phyloP scores from a whole-genome alignment of 192 early-diverging fungal genomes.

The Anaeromyces robustus region DNA sequence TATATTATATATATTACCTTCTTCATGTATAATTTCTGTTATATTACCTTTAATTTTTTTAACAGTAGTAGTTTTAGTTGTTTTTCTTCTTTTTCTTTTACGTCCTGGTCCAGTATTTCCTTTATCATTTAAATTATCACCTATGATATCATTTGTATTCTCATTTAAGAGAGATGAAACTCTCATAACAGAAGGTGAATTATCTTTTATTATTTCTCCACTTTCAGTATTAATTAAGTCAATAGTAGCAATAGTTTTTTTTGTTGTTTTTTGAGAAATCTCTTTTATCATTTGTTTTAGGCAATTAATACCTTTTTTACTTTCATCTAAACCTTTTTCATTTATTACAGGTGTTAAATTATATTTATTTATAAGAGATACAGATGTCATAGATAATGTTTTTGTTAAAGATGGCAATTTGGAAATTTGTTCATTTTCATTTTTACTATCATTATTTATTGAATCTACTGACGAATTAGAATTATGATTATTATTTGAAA shows the following conservation, averaged over 20 bases:
- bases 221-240: not conserved
- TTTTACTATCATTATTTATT: not conserved
- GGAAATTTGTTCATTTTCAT: not conserved
- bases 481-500: not conserved
- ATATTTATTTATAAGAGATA: not conserved
- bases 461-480: no score
- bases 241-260: not conserved
- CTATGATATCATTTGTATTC: not conserved
- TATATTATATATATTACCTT: not conserved
- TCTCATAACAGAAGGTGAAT: not conserved
- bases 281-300: not conserved
- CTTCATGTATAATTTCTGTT: not conserved
- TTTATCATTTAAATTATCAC: not conserved
- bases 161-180: not conserved
- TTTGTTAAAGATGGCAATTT: not conserved
- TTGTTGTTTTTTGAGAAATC: not conserved
- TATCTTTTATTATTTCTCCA: not conserved
- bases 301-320: not conserved
- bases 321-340: not conserved
- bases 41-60: not conserved
- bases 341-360: not conserved
- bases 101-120: not conserved
- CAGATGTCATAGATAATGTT: not conserved
- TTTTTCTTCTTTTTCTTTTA: not conserved
- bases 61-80: not conserved